Evolutionary conservation across 2,329 filamentous ascomycete genomes (phyloP), one percentile per base, ranked within the genome.

Genomic region (Verticillium longisporum): DNA sequence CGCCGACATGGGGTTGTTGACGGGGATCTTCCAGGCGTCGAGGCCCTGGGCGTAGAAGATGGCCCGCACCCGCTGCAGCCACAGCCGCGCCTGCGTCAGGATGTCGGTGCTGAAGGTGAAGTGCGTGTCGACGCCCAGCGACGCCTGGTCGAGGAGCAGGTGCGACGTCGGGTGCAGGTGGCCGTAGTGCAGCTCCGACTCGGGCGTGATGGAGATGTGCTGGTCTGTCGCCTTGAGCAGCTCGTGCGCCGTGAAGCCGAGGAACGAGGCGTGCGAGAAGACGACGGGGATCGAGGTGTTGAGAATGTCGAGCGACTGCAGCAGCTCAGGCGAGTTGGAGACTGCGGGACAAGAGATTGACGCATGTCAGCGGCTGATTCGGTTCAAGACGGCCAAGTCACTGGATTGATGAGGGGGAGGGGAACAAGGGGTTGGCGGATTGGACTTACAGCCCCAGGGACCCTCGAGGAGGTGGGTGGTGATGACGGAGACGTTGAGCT

Each of bases 171-270:
- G 74, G 61, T 85, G 80, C 0, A 71, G 73, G 65, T 83, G 81
- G n/a, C 83, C 83, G 68, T 80, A 85, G 67, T 84, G 81, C 75
- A 83, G 79, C 66, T 86, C 83, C 0, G 80, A 83, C 66, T 87
- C 84, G 1, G 83, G 82, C 0, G 84, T 86, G 61, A 82, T 82
- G 58, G 81, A 82, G 53, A 86, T 70, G 70, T 80, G 80, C 58
- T 84, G 78, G 69, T 85, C 80, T 2, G 76, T 76, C 0, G 69
- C 62, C 11, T 80, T 79, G 1, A 86, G 75, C 0, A 83, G 72
- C 1, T 69, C 59, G 0, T 72, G 72, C 14, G 79, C 77, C 0
- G 63, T 61, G 0, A 73, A 67, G 0, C 77, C 77, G 18, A 83
- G 68, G 68, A 74, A 81, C 14, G 72, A 74, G 0, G 74, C 80